A percentile compares a stretch with the other conserved stretches of the same genome.
These are phyloP conservation scores for Erysiphe neolycopersici DNA, from an alignment of 2,329 filamentous ascomycete species.

Conservation along the genomic window DNA sequence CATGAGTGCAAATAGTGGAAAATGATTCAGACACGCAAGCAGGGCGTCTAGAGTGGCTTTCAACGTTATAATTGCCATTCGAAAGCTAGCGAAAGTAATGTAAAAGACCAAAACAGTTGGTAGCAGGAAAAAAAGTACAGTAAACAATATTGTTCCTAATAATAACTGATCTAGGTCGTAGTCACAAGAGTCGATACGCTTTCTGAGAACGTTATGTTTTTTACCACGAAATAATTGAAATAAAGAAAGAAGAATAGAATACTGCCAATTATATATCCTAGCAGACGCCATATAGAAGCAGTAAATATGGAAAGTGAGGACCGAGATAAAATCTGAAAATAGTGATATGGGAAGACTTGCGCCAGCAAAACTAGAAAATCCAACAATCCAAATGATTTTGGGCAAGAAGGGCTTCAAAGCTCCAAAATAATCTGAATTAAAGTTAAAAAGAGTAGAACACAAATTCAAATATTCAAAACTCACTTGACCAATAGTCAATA, in stretches of 20 bases:
- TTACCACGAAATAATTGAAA: slow-evolving; percentile 97
- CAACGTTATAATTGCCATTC: too few species aligned
- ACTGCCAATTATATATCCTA: slow-evolving; percentile 94
- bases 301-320: slow-evolving; percentile 87
- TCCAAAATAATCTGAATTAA: slow-evolving; percentile 36
- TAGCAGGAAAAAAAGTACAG: too few species aligned
- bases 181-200: slow-evolving; percentile 95
- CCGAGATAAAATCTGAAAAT: slow-evolving; percentile 76
- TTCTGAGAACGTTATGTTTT: slow-evolving; percentile 88
- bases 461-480: slow-evolving; percentile 10
- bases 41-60: too few species aligned
- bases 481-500: slow-evolving; percentile 89
- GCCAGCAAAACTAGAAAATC: slow-evolving; percentile 81
- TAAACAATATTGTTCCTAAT: too few species aligned
- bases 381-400: slow-evolving; percentile 70
- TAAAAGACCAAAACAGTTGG: too few species aligned
- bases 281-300: slow-evolving; percentile 94
- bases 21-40: too few species aligned
- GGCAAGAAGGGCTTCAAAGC: slow-evolving; percentile 59
- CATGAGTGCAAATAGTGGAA: too few species aligned
- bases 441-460: too few species aligned
- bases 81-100: too few species aligned
- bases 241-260: slow-evolving; percentile 87
- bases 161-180: slow-evolving; percentile 94
- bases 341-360: slow-evolving; percentile 93